Evolutionary conservation across 345 rosid genomes (phyloP).

Genomic region (Abelmoschus esculentus): DNA sequence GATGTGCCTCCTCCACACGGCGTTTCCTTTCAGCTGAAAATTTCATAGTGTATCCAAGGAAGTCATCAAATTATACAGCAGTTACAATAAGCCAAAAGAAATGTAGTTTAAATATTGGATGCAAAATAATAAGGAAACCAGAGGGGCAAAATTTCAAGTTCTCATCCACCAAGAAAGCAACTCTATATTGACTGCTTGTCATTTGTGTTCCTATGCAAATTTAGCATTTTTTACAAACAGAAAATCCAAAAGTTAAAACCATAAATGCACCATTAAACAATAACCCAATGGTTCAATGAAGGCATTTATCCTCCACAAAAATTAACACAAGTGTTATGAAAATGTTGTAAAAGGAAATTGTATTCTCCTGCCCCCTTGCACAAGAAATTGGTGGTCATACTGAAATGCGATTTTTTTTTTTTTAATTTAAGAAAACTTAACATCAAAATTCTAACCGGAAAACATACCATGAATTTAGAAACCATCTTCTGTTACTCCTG

Average conservation of each 20-base stretch:
- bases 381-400: slow-evolving; percentile 2
- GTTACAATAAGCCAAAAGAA: not conserved
- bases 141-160: not conserved
- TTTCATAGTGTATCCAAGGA: slow-evolving; percentile 9
- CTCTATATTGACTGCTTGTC: not conserved
- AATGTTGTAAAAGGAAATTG: not conserved
- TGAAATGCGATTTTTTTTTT: not conserved
- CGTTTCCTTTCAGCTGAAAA: slow-evolving; percentile 74
- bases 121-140: not conserved
- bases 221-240: not conserved
- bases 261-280: not conserved
- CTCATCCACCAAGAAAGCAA: not conserved
- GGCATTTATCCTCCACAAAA: not conserved
- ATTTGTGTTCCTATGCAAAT: not conserved
- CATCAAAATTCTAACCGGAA: not conserved
- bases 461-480: not conserved
- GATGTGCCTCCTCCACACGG: slow-evolving; percentile 60
- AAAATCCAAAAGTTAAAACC: not conserved
- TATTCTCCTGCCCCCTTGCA: not conserved
- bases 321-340: not conserved
- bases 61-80: not conserved
- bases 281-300: slow-evolving; percentile 15
- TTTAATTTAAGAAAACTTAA: not conserved
- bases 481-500: not conserved
- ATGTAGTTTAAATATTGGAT: not conserved